These are phyloP conservation scores for Tephrocybe rancida DNA, from an alignment of 768 basidiomycete genomes.

Conservation along the genomic window DNA sequence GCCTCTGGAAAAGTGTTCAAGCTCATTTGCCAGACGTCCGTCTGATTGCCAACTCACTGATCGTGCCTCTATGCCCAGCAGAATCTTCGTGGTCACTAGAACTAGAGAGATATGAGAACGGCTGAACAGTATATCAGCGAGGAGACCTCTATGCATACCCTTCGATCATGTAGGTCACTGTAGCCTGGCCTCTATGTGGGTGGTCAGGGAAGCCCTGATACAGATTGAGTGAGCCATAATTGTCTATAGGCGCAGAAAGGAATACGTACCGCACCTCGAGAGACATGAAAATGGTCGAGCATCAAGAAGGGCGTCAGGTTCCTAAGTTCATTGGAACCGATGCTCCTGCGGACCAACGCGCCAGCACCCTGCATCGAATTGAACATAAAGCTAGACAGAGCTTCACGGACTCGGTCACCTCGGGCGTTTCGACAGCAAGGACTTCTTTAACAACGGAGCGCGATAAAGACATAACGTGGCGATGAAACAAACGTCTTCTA, in stretches of 20 bases:
- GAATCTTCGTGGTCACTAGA: slow-evolving; percentile 90
- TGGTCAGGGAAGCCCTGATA: slow-evolving; percentile 89
- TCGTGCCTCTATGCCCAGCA: slow-evolving; percentile 78
- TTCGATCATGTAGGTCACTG: slow-evolving; percentile 88
- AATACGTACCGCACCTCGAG: slow-evolving; percentile 62
- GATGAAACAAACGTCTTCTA: slow-evolving; percentile 7
- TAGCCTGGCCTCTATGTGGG: slow-evolving; percentile 89
- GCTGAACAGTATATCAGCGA: background rate
- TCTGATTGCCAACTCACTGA: slow-evolving; percentile 40
- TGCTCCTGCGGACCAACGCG: slow-evolving; percentile 82
- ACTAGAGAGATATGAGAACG: slow-evolving; percentile 29
- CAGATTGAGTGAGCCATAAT: background rate
- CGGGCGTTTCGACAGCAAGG: slow-evolving; percentile 71
- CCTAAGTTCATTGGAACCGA: slow-evolving; percentile 71
- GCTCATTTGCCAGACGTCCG: background rate
- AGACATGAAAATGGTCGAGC: slow-evolving; percentile 81
- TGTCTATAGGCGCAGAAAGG: background rate
- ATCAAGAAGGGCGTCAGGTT: slow-evolving; percentile 93
- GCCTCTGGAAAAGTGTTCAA: slow-evolving; percentile 35
- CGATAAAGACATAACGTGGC: slow-evolving; percentile 43
- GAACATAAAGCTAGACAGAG: background rate
- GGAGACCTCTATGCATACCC: slow-evolving; percentile 45
- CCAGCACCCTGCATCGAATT: slow-evolving; percentile 64
- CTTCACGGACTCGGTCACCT: slow-evolving; percentile 38
- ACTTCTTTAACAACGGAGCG: slow-evolving; percentile 79